These are phyloP conservation scores for Elaeis oleifera DNA, from an alignment of 202 grass and related monocot species.

Conservation along the genomic window DNA sequence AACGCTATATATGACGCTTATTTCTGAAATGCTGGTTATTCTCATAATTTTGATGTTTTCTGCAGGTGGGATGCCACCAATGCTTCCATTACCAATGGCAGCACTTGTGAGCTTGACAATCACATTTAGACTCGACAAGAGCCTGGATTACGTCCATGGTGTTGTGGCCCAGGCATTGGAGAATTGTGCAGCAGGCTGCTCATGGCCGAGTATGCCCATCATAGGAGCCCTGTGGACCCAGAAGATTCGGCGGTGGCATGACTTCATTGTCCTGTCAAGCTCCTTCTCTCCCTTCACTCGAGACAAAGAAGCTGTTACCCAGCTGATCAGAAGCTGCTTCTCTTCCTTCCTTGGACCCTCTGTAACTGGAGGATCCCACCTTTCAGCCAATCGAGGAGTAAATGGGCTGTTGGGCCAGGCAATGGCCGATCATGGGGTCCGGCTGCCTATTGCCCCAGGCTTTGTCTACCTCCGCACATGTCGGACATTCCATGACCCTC, in stretches of 20 bases:
- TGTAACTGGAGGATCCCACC: slow-evolving; percentile 1
- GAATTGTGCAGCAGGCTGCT: slow-evolving; percentile 9
- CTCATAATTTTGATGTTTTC: neutral
- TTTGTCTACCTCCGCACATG: slow-evolving; percentile 15
- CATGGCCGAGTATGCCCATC: slow-evolving; percentile 16
- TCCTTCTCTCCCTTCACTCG: slow-evolving; percentile 7
- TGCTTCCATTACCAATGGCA: slow-evolving; percentile 16
- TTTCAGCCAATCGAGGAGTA: slow-evolving; percentile 8
- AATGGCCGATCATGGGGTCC: slow-evolving; percentile 10
- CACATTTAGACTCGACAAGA: slow-evolving; percentile 16
- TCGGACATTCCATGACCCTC: slow-evolving; percentile 11
- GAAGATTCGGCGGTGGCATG: slow-evolving; percentile 18
- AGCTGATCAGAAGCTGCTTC: slow-evolving; percentile 20
- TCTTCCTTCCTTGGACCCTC: slow-evolving; percentile 8
- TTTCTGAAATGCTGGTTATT: too few relatives aligned
- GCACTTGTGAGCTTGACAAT: slow-evolving; percentile 20
- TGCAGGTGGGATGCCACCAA: slow-evolving; percentile 10
- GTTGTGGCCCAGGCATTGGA: slow-evolving; percentile 12
- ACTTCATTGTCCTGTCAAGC: slow-evolving; percentile 11
- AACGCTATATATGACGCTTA: too few relatives aligned
- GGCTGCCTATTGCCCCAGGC: slow-evolving; percentile 1
- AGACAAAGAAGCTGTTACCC: slow-evolving; percentile 8
- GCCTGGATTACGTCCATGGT: slow-evolving; percentile 14
- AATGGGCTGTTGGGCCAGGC: slow-evolving; percentile 10
- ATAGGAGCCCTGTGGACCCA: slow-evolving; percentile 19